Evolutionary conservation across 805 yeast species (phyloP), one percentile per base, ranked within the genome.

Genomic region (Geotrichum ghanense): DNA sequence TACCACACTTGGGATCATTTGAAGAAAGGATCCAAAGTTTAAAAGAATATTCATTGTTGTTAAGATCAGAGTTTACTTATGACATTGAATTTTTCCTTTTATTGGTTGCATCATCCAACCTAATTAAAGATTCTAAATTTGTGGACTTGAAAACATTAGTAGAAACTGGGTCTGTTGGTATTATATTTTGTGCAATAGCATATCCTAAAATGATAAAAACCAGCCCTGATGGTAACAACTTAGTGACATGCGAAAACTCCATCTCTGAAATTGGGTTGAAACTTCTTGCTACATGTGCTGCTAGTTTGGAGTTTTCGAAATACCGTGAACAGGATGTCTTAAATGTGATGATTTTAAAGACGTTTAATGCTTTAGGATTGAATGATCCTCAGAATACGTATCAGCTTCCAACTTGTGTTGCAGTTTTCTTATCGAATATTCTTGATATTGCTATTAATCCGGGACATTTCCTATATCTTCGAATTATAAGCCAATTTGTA

Each of bases 41-140:
- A 16, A 16, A 14, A 21, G 31, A 20, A 23, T 16, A 43, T 43
- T 5, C 39, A 23, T 10, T 14, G 19, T 6, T 43, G 20, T 19
- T 31, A 12, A 23, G 46, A 34, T 22, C 25, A 5, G 26, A 40
- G 10, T 21, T 20, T 46, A 21, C 24, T 22, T 63, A 88, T 60
- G 90, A 86, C 57, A 73, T 79, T n/a, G 79, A 81, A 56, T 85
- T 88, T 56, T 54, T 88, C 31, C 60, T 85, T 50, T 66, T 82
- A 46, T 57, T 80, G 50, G 62, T 81, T 3, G 59, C 82, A 31
- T 81, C 79, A 58, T 83, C 79, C 53, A 79, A 76, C 5, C 42
- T 51, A 1, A 49, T 49, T 27, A 46, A 43, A 17, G 47, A 48
- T 2, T 60, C 59, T 7, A 64, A 62, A 3, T 66, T 61, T 3